phyloP scores from a whole-genome alignment of 1,284 basidiomycete species.

The Melampsora americana region DNA sequence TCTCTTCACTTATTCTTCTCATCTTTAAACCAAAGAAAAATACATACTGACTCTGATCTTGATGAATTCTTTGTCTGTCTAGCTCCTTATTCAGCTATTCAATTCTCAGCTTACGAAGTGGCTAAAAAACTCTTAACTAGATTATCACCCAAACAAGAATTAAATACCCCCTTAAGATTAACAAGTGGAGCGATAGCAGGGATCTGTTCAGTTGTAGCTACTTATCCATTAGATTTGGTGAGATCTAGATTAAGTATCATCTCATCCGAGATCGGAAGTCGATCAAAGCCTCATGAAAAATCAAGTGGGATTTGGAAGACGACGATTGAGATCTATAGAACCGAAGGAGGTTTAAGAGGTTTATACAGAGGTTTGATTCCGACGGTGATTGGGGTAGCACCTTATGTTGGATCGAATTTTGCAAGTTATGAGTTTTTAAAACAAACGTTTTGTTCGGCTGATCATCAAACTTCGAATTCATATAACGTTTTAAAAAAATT shows the following conservation, averaged over 20 bases:
- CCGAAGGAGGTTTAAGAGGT: conserved; percentile 82
- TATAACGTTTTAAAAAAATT: conserved; percentile 51
- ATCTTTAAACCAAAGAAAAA: background rate
- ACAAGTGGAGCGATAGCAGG: conserved; percentile 82
- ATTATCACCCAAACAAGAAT: conserved; percentile 57
- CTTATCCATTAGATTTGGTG: conserved; percentile 89
- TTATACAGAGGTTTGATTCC: conserved; percentile 83
- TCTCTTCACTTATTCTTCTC: background rate
- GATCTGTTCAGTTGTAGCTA: conserved; percentile 82
- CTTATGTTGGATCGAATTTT: conserved; percentile 65
- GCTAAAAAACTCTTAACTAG: conserved; percentile 67
- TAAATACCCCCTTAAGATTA: conserved; percentile 78
- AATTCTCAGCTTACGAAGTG: conserved; percentile 83
- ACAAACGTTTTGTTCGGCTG: conserved; percentile 50
- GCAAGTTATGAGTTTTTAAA: conserved; percentile 53
- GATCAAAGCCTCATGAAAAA: conserved; percentile 48
- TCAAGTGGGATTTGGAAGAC: conserved; percentile 76
- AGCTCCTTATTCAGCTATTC: conserved; percentile 69
- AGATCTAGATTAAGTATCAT: conserved; percentile 88
- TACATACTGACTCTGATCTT: background rate
- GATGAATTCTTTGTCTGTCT: conserved; percentile 48
- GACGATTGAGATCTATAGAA: conserved; percentile 80
- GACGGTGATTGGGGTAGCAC: conserved; percentile 85
- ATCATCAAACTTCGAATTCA: conserved; percentile 50
- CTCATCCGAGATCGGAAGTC: conserved; percentile 64